Evolutionary conservation across 2,329 filamentous ascomycete genomes (phyloP).

Genomic region (Plenodomus lindquistii): DNA sequence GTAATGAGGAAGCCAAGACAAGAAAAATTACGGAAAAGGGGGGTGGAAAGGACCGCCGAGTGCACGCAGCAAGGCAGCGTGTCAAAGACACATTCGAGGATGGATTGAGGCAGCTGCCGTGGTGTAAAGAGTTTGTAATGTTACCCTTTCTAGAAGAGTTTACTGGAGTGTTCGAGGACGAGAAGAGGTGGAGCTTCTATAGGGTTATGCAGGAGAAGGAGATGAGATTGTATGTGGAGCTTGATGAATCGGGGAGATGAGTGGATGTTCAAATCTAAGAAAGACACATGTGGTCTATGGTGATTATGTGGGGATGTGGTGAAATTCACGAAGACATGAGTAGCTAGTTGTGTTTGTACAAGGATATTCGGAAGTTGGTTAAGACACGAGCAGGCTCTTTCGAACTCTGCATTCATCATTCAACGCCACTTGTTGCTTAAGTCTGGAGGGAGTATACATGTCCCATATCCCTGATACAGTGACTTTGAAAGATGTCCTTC

Average conservation of each 20-base stretch:
- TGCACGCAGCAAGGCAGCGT: slow-evolving; percentile 41
- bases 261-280: no score
- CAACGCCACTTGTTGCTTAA: no score
- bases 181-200: slow-evolving; percentile 58
- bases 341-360: no score
- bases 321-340: no score
- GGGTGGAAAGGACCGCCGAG: slow-evolving; percentile 1
- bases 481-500: no score
- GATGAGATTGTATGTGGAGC: slow-evolving; percentile 60
- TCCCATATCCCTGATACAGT: no score
- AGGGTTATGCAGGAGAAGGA: slow-evolving; percentile 65
- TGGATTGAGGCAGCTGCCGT: slow-evolving; percentile 62
- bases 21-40: slow-evolving; percentile 20
- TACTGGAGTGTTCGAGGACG: slow-evolving; percentile 44
- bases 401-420: no score
- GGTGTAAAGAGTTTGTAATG: slow-evolving; percentile 65
- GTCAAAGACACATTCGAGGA: slow-evolving; percentile 60
- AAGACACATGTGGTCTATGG: no score
- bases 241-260: slow-evolving; percentile 31
- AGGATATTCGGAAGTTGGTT: no score
- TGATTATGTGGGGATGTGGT: no score
- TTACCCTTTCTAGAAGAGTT: slow-evolving; percentile 53
- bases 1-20: slow-evolving; percentile 18
- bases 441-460: no score
- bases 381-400: no score